Conservation (phyloP, 2,329 filamentous ascomycete genomes). For the Nothophoma quercina region DNA sequence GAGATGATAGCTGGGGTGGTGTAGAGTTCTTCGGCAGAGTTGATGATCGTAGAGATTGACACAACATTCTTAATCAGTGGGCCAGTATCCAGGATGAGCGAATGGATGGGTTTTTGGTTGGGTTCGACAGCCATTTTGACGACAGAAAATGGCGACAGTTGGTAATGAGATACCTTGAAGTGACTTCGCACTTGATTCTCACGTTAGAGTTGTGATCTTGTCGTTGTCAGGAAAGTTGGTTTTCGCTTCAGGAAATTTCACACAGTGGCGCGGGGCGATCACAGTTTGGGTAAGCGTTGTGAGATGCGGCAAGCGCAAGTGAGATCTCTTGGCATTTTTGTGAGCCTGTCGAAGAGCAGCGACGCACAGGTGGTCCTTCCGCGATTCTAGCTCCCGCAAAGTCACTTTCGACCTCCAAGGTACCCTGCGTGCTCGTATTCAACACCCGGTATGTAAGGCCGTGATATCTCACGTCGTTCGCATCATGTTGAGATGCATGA, state of each 20-base stretch:
- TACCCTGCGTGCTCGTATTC: slow-evolving; percentile 3
- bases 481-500: slow-evolving; percentile 3
- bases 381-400: slow-evolving; percentile 10
- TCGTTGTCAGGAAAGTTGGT: slow-evolving; percentile 1
- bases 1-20: slow-evolving; percentile 86
- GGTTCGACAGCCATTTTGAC: slow-evolving; percentile 33
- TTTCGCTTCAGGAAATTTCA: slow-evolving; percentile 23
- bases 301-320: too few relatives aligned
- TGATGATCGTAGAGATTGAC: slow-evolving; percentile 79
- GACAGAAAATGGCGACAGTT: slow-evolving; percentile 17
- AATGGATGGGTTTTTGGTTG: slow-evolving; percentile 74
- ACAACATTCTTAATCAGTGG: slow-evolving; percentile 95
- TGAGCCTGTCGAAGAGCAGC: slow-evolving; percentile 1
- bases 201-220: background rate
- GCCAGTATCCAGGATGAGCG: slow-evolving; percentile 87
- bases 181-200: background rate
- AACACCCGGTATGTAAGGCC: background rate
- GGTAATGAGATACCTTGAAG: slow-evolving; percentile 8
- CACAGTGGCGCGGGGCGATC: slow-evolving; percentile 27
- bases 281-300: background rate
- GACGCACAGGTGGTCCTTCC: slow-evolving; percentile 3
- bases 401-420: slow-evolving; percentile 15
- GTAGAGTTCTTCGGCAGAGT: slow-evolving; percentile 68
- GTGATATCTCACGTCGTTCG: background rate
- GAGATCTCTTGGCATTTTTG: slow-evolving; percentile 11